A percentile compares a stretch with the other conserved stretches of the same genome.
These are phyloP conservation scores for Apiospora rasikravindrae DNA, from an alignment of 2,329 filamentous ascomycete genomes.

Conservation along the genomic window DNA sequence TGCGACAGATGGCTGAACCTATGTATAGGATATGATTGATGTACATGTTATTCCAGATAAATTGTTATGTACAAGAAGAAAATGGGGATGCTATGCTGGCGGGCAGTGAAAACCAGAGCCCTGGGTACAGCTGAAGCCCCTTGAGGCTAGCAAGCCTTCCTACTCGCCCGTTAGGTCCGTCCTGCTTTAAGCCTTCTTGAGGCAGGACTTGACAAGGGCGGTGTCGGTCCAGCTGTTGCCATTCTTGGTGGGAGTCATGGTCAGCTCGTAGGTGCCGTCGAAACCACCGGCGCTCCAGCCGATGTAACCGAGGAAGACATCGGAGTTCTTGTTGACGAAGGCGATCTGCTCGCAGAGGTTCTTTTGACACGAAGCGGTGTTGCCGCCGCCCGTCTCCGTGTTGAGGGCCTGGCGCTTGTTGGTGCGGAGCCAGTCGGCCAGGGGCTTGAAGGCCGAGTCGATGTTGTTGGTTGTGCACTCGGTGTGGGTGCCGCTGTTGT, in stretches of 20 bases:
- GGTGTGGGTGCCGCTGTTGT: slow-evolving; percentile 58
- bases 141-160: neutral
- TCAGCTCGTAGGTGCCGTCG: slow-evolving; percentile 30
- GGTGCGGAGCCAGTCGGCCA: slow-evolving; percentile 42
- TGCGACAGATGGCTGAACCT: too few relatives aligned
- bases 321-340: slow-evolving; percentile 37
- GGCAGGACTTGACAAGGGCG: slow-evolving; percentile 27
- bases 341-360: slow-evolving; percentile 39
- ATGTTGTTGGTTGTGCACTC: slow-evolving; percentile 54
- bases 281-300: slow-evolving; percentile 35
- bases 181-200: slow-evolving; percentile 22
- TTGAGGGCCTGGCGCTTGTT: slow-evolving; percentile 41
- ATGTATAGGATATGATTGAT: neutral
- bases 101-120: neutral
- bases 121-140: neutral
- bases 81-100: too few relatives aligned
- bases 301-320: slow-evolving; percentile 35
- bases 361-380: slow-evolving; percentile 39
- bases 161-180: neutral
- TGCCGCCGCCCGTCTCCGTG: slow-evolving; percentile 45
- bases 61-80: slow-evolving; percentile 1
- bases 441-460: slow-evolving; percentile 37
- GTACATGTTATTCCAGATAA: neutral
- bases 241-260: slow-evolving; percentile 29
- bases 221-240: slow-evolving; percentile 29